Evolutionary conservation across 345 rosid genomes (phyloP), one percentile per base, ranked within the genome.

Genomic region (thale cress (Arabidopsis thaliana)): DNA sequence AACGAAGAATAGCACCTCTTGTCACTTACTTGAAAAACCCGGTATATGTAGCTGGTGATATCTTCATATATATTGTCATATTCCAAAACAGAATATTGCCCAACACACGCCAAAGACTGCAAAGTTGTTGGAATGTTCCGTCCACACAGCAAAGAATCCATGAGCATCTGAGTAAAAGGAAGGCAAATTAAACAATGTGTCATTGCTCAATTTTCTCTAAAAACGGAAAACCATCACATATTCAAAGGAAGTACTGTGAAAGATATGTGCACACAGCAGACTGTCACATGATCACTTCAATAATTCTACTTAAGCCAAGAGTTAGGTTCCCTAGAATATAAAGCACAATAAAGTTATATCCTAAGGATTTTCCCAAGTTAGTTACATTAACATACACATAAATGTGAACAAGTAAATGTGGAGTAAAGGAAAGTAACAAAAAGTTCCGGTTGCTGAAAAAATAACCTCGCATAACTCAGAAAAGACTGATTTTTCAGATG

Each of bases 41-140:
- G 79, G 71, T 66, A 77, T 57, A 87, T 71, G 38, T 84, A 84
- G 51, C 84, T 82, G 65, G 82, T 83, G 78, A 94, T 81, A 77
- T 85, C 84, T 69, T 69, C 82, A 69, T 84, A 81, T 71, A 80
- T 82, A 77, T 74, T 76, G 75, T 87, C 96, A 74, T 82, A 89
- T 66, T 82, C 77, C 41, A 75, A 79, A 65, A 84, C 82, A 65
- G 89, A 90, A 81, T 82, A 82, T 78, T 87, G 95, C 10, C 91
- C 84, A 72, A 86, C 79, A 81, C 95, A 88, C 52, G 96, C 97
- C 89, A 94, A 76, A 59, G 98, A 91, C 80, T 94, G 95, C 85
- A 94, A 82, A 69, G 81, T 82, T 55, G 98, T 90, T 65, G 98
- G 90, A 73, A 83, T 75, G 60, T 91, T 86, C 71, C 30, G 52